Evolutionary conservation across 768 basidiomycete genomes (phyloP).

Genomic region (Tylopilus sp.): DNA sequence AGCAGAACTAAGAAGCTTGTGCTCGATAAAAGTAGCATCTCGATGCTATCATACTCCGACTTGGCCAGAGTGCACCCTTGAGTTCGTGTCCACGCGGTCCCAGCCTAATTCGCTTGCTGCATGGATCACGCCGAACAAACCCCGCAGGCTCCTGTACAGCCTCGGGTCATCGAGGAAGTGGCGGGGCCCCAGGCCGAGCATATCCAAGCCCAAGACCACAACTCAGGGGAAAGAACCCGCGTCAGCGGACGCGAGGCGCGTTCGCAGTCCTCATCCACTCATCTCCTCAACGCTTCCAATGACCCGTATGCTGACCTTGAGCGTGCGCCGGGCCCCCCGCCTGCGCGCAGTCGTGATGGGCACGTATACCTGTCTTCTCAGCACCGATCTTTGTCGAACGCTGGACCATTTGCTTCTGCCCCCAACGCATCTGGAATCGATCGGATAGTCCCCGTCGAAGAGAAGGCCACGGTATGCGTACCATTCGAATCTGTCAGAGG

Average conservation of each 20-base stretch:
- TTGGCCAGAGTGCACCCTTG: not conserved
- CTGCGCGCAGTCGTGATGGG: constrained; percentile 16
- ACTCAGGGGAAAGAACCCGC: not conserved
- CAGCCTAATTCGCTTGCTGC: not conserved
- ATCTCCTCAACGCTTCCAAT: constrained; percentile 1
- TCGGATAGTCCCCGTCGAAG: constrained; percentile 26
- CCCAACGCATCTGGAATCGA: constrained; percentile 14
- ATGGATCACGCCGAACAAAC: constrained; percentile 17
- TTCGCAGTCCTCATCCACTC: not conserved
- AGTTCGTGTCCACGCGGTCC: not conserved
- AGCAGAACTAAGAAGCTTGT: too few relatives aligned
- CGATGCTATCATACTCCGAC: not conserved
- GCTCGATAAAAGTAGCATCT: not conserved
- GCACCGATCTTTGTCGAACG: not conserved
- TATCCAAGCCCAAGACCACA: not conserved
- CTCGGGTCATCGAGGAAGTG: not conserved
- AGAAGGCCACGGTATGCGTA: constrained; percentile 7
- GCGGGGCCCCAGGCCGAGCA: constrained; percentile 1
- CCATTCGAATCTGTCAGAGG: not conserved
- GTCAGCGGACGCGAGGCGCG: not conserved
- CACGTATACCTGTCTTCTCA: constrained; percentile 11
- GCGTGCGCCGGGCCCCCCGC: not conserved
- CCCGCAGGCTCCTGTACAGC: not conserved
- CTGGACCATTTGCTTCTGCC: not conserved
- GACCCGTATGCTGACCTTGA: constrained; percentile 11